phyloP scores from a whole-genome alignment of 225 moss, liverwort and hornwort genomes.

The Anthoceros angustus region DNA sequence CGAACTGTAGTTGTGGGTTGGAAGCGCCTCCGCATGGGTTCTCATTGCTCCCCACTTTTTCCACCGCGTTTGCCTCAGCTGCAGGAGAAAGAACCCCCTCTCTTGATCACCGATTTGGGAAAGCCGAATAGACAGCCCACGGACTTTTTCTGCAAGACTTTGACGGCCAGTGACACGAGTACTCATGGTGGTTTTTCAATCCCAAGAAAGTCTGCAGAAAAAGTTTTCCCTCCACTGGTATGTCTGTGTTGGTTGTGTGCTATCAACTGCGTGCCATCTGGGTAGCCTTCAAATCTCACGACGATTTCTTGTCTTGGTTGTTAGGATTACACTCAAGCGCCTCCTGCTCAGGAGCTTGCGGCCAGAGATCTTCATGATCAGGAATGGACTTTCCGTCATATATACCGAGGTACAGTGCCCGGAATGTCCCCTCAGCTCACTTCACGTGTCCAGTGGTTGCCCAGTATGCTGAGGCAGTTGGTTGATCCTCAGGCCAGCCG shows the following conservation, averaged over 20 bases:
- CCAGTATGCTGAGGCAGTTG: neutral
- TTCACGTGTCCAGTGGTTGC: neutral
- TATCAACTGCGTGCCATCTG: neutral
- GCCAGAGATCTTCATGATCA: conserved; percentile 74
- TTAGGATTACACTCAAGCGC: conserved; percentile 62
- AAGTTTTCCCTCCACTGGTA: conserved; percentile 43
- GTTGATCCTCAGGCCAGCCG: conserved; percentile 26
- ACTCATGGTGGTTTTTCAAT: conserved; percentile 47
- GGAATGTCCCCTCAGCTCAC: neutral
- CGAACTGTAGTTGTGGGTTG: no score
- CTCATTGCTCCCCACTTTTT: neutral
- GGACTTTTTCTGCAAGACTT: conserved; percentile 42
- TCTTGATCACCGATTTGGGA: conserved; percentile 16
- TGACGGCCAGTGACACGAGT: conserved; percentile 45
- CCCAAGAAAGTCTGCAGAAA: conserved; percentile 35
- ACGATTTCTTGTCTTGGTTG: neutral
- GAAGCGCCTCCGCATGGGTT: neutral
- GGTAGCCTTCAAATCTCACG: conserved; percentile 3
- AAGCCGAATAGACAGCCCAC: conserved; percentile 34
- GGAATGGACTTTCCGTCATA: conserved; percentile 85
- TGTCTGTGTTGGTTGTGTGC: neutral
- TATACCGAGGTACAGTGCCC: conserved; percentile 42
- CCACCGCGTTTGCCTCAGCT: conserved; percentile 10
- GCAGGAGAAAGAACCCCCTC: conserved; percentile 26
- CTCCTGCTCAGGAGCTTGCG: conserved; percentile 63